Conservation (phyloP, 2,329 filamentous ascomycete genomes). For the Alternaria infectoria region DNA sequence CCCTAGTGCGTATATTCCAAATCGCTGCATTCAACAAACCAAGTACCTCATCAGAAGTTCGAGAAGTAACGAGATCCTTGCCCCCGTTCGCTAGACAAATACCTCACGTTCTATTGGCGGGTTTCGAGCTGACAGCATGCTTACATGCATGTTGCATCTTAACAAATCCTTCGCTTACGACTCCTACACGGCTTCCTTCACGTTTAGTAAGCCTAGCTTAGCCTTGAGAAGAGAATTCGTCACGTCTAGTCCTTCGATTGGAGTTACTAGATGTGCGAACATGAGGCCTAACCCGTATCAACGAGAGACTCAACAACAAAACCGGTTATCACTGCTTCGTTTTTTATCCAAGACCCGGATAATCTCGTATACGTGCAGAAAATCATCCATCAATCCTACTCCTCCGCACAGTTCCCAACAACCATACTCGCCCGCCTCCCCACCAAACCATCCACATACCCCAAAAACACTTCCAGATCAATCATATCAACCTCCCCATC, state of each 20-base stretch:
- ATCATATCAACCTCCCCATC: constrained; percentile 70
- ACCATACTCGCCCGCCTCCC: constrained; percentile 59
- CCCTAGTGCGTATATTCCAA: not conserved
- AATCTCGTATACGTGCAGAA: not conserved
- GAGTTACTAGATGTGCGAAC: not conserved
- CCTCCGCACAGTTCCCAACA: constrained; percentile 41
- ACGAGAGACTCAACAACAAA: not conserved
- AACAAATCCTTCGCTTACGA: not conserved
- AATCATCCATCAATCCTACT: not conserved
- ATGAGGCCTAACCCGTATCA: no score
- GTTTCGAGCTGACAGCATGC: constrained; percentile 25
- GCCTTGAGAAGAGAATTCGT: not conserved
- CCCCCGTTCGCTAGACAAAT: constrained; percentile 20
- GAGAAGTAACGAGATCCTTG: not conserved
- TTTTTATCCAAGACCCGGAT: not conserved
- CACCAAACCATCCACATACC: constrained; percentile 74
- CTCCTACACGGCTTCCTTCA: not conserved
- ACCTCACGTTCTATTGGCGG: constrained; percentile 15
- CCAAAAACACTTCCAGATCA: constrained; percentile 67
- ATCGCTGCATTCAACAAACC: not conserved
- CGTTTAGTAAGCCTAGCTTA: not conserved
- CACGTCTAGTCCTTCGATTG: not conserved
- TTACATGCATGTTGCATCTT: constrained; percentile 19
- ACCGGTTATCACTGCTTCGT: not conserved
- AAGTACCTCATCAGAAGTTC: not conserved